Evolutionary conservation across 768 basidiomycete species (phyloP), one percentile per base, ranked within the genome.

Genomic region (Psilocybe sp.): DNA sequence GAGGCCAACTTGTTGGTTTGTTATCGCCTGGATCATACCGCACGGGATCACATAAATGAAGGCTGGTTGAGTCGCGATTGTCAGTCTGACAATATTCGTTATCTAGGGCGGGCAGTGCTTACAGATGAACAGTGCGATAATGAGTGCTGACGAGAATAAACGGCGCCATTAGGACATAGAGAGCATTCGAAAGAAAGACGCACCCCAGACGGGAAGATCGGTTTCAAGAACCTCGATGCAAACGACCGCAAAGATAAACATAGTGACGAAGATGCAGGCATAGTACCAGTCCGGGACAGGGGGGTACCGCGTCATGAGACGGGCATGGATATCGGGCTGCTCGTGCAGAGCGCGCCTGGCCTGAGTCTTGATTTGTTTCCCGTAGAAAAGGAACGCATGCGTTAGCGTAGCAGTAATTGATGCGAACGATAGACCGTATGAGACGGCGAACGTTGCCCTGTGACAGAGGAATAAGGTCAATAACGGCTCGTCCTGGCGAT

Each of bases 271-370:
- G 44, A 93, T 74, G 38, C 75, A 60, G 7, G 71, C 63, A 63
- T 92, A 93, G 92, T 92, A 93, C 89, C 87, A 92, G 51, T 91
- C 79, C 1, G 90, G 91, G 12, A 92, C 75, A 56, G 85, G 87
- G 1, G 70, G 74, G 62, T 94, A 94, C 44, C 70, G 68, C 11
- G 77, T 71, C 92, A 93, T 93, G 34, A 93, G 73, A 10, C 89
- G 80, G 15, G 88, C 87, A 59, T 93, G 91, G 52, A 93, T 81
- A 68, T 93, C 91, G 1, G 87, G 84, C 59, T 92, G 88, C 57
- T 92, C 91, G 40, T 77, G 67, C 68, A 91, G 78, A 11, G 88
- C 77, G 45, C 84, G 79, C 44, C 83, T 81, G 28, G 83, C 69
- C 64, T 90, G 88, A 0, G 65, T 69, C 82, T 80, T 85, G 47